Evolutionary conservation across 768 basidiomycete genomes (phyloP), one percentile per base, ranked within the genome.

Genomic region (Rhodosporidiobolus odoratus): DNA sequence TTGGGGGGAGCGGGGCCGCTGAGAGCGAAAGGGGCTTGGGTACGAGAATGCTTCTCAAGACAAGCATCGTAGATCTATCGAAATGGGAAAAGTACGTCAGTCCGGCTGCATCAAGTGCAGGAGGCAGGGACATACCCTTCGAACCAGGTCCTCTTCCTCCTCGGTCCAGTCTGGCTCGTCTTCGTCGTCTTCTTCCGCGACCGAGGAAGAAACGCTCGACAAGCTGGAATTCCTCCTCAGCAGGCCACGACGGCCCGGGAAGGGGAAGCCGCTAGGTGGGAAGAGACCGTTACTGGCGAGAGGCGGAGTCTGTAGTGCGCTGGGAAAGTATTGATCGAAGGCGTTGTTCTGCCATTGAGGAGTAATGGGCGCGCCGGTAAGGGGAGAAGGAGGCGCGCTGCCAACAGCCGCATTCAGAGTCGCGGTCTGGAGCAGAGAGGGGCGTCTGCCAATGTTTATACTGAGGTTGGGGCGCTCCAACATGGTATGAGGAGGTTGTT

Each of bases 121-220:
- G 16, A 34, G 34, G 38, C 1, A 45, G 21, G 32, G 5, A 61
- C 71, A 34, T 35, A 72, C 71, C 5, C 45, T n/a, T 17, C 43
- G 58, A 12, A 72, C 66, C 19, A 47, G 56, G 23, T 61, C 66
- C 41, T 68, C 64, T 48, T 72, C 71, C 23, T 58, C 50, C 27
- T 27, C 10, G 1, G 71, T 72, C 71, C 71, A 72, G 12, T 68
- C 66, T 7, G 38, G 58, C 19, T 72, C 71, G 34, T 65, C 41
- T 35, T 72, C 67, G 25, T 65, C 71, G 27, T 72, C 71, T 16
- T 72, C 70, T 10, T 72, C 70, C 6, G 40, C 43, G 9, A 72
- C 50, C 25, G 62, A 65, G 41, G 65, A 67, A 35, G 66, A 60
- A 4, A 68, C 62, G 19, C 66, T 68, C 38, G 63, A 65, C 53